Base-by-base conservation (phyloP, 192 early-diverging fungal species). In the Obelidium mucronatum region DNA sequence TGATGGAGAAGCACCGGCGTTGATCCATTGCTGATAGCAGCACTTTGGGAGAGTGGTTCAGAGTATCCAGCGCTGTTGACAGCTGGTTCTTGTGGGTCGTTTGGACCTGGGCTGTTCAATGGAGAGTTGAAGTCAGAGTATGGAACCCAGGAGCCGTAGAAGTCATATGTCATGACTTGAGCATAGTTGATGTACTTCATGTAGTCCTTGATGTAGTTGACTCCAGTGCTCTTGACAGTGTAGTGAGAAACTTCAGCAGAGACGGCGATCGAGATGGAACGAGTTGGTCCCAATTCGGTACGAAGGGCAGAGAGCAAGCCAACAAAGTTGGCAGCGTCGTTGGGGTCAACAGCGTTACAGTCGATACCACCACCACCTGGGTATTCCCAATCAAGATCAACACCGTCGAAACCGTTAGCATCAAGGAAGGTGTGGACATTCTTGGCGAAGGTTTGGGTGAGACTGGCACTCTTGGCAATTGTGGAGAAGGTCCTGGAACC, bases 111-210 rank as follows among this genome's bases (percentile, higher is more conserved):
- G 40, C 11, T 34, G 39, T 75, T 62, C 58, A 75, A 44, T 15
- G 60, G 60, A 26, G 73, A 75, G n/a, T n/a, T n/a, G n/a, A n/a
- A n/a, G n/a, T n/a, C n/a, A n/a, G n/a, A n/a, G n/a, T n/a, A n/a
- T n/a, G 73, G 11, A 34, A 11, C 28, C 73, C 73, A 75, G 22
- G 35, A 28, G 13, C 73, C 73, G 61, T 75, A 75, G 51, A 75
- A 75, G 61, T 75, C 73, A 33, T 75, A 75, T 13, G 60, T 34
- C 73, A 75, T 75, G 60, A 75, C 37, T 65, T 75, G 73, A 15
- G 35, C 37, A 31, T 75, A 75, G 61, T 39, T 51, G 60, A 64
- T 30, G 39, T 44, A 62, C 40, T 75, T 62, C 13, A 53, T 15
- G 35, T 65, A 65, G n/a, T 75, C 15, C 15, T 35, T 24, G 39